Evolutionary conservation across 2,329 filamentous ascomycete genomes (phyloP), one percentile per base, ranked within the genome.

Genomic region (Hirsutella thompsonii): DNA sequence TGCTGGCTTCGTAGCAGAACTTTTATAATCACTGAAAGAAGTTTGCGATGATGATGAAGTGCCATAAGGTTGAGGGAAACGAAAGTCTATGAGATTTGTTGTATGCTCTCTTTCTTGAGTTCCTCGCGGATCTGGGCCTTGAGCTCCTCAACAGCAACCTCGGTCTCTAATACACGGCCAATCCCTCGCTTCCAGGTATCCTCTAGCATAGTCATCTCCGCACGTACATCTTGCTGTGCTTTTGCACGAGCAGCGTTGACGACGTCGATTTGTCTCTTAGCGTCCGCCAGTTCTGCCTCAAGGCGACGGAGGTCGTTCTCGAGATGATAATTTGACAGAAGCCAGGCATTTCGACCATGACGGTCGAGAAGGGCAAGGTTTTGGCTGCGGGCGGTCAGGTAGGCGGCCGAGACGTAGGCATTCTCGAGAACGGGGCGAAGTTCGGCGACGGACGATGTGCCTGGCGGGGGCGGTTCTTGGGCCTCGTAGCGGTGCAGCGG

Each of bases 261-360:
- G 30, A 74, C 57, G 56, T 95, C 88, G 37, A 88, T 73, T 48
- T 83, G 77, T 44, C 72, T 69, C 58, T 79, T 81, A 18, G 74
- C 65, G 32, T 68, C 70, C 13, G 77, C 79, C 38, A 96, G 68
- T 52, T 94, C 87, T 36, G 69, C 68, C 68, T 96, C 90, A 20
- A 93, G 55, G 11, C 60, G 60, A 39, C 72, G 70, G 19, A 63
- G 50, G 34, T 86, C 73, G 35, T 76, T 75, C 62, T 95, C 90
- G 18, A 88, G 61, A 49, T 84, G 78, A 51, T 81, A 76, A 60
- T 98, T 98, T 5, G 77, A 77, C 8, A 94, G 73, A 42, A 98
- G 69, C 90, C 92, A 96, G 9, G 86, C 82, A 59, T 94, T 94
- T 63, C 86, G 86, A 49, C 90, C 92, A 60, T 81, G 81, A 39